phyloP scores from a whole-genome alignment of 1,139 yeast species.

The Arxiozyma telluris region DNA sequence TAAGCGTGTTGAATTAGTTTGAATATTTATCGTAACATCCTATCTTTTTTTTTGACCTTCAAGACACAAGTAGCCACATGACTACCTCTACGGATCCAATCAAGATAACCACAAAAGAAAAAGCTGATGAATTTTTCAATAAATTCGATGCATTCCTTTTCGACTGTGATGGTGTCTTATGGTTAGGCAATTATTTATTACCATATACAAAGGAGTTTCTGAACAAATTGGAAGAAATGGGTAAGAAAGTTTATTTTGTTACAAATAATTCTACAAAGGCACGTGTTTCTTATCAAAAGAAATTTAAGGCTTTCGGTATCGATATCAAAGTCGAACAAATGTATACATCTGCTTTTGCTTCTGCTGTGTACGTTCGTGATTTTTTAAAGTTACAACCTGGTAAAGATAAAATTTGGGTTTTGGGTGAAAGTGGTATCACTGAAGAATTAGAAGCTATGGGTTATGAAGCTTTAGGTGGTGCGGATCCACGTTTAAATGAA shows the following conservation, averaged over 20 bases:
- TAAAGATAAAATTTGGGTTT: slow-evolving; percentile 71
- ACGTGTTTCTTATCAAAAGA: slow-evolving; percentile 61
- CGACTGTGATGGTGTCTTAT: slow-evolving; percentile 91
- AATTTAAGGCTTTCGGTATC: slow-evolving; percentile 70
- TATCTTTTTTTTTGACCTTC: no score
- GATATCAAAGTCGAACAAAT: slow-evolving; percentile 59
- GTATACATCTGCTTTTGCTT: slow-evolving; percentile 86
- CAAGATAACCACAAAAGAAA: slow-evolving; percentile 40
- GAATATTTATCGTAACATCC: no score
- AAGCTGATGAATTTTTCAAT: slow-evolving; percentile 47
- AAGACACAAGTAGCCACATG: slow-evolving; percentile 9
- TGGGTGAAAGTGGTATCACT: slow-evolving; percentile 77
- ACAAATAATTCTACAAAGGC: slow-evolving; percentile 94
- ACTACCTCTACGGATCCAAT: slow-evolving; percentile 25
- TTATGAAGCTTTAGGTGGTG: slow-evolving; percentile 64
- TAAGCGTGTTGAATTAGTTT: no score
- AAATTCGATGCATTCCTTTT: slow-evolving; percentile 74
- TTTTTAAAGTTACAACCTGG: slow-evolving; percentile 58
- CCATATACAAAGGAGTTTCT: slow-evolving; percentile 68
- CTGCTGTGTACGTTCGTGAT: slow-evolving; percentile 76
- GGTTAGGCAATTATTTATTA: slow-evolving; percentile 70
- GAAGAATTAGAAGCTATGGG: slow-evolving; percentile 65
- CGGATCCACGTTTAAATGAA: slow-evolving; percentile 39
- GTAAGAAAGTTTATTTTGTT: slow-evolving; percentile 74
- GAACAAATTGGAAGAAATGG: slow-evolving; percentile 39